Percentiles rank a stretch among this genome's conserved stretches.
Conservation (phyloP, 768 basidiomycete species). For the Serendipita indica region DNA sequence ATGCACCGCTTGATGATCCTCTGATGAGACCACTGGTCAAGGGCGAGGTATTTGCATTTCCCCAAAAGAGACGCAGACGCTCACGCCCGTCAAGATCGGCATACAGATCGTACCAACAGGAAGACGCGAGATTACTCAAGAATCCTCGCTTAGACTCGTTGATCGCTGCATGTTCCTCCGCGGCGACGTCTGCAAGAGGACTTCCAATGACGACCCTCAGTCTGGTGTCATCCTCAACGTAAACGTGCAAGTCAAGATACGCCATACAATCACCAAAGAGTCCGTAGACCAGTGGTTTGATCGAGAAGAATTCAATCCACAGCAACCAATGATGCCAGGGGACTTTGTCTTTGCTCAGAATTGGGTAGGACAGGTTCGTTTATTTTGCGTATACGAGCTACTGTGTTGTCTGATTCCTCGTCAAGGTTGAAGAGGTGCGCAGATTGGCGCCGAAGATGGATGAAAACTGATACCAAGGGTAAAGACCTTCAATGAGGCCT, state of each 20-base stretch:
- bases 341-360: slow-evolving; percentile 72
- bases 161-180: slow-evolving; percentile 46
- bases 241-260: slow-evolving; percentile 48
- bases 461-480: slow-evolving; percentile 13
- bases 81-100: slow-evolving; percentile 32
- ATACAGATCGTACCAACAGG: slow-evolving; percentile 49
- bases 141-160: slow-evolving; percentile 51
- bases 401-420: slow-evolving; percentile 13
- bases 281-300: slow-evolving; percentile 49
- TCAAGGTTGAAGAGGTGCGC: slow-evolving; percentile 61
- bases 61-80: background rate
- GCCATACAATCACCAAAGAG: slow-evolving; percentile 56
- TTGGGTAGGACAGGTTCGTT: slow-evolving; percentile 76
- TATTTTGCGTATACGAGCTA: slow-evolving; percentile 10
- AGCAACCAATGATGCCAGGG: slow-evolving; percentile 50
- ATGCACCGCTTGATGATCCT: slow-evolving; percentile 38
- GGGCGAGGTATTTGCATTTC: background rate
- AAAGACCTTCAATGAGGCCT: slow-evolving; percentile 72
- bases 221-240: slow-evolving; percentile 61
- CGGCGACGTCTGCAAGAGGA: slow-evolving; percentile 73
- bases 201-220: slow-evolving; percentile 46
- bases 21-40: slow-evolving; percentile 51
- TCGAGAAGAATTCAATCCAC: slow-evolving; percentile 39
- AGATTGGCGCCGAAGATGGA: background rate
- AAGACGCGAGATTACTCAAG: slow-evolving; percentile 51